Conservation (phyloP, 139 green algal genomes). For the Micractinium conductrix region DNA sequence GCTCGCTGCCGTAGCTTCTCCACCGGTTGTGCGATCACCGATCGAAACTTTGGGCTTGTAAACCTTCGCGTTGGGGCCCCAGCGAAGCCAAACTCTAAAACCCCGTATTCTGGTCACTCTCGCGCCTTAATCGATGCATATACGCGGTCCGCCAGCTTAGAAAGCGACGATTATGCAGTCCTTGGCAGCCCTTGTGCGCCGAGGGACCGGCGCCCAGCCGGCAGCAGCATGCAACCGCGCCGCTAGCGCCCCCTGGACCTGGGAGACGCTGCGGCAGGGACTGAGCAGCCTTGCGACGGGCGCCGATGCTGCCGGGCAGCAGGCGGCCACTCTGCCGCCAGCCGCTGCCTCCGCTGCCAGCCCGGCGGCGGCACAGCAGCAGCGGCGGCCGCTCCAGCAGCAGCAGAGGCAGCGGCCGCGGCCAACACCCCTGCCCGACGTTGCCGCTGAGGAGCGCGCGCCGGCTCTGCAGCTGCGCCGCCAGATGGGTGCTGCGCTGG, state of each 20-base stretch:
- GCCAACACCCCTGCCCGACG: no score
- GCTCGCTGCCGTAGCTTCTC: no score
- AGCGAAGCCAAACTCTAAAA: no score
- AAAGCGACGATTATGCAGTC: no score
- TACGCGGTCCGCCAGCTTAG: no score
- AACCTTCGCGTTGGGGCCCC: no score
- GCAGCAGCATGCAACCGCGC: neutral
- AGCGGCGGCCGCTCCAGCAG: neutral
- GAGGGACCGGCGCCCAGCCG: neutral
- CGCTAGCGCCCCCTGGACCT: neutral
- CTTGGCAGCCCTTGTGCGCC: neutral
- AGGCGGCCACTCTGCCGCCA: no score
- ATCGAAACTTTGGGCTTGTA: no score
- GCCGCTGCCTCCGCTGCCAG: neutral
- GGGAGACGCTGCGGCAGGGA: neutral
- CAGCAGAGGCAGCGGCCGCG: no score
- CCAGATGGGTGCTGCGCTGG: constrained; percentile 6
- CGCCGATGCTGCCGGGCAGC: neutral
- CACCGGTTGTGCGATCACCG: no score
- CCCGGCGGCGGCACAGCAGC: neutral
- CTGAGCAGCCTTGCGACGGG: neutral
- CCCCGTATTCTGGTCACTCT: no score
- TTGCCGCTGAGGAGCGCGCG: neutral
- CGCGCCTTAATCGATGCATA: no score
- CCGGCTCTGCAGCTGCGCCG: neutral